A percentile compares a stretch with the other conserved stretches of the same genome.
Conservation (phyloP, 208 protist species). For the Acanthamoeba pearcei region DNA sequence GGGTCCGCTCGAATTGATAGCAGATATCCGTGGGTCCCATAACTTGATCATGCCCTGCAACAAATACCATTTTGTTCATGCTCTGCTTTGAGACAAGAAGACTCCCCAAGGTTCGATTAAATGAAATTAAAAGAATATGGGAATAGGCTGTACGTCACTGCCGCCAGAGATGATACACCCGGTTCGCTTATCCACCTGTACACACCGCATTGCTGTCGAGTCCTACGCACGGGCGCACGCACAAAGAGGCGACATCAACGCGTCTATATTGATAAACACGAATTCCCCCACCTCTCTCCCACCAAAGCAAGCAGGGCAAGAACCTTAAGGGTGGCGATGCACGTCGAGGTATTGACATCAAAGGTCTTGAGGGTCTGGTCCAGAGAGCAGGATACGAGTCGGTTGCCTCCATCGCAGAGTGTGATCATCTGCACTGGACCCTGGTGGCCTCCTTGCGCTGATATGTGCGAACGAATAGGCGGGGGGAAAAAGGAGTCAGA, state of each 20-base stretch:
- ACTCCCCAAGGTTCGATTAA: too few species aligned
- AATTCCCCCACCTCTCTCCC: too few species aligned
- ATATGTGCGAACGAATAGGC: neutral
- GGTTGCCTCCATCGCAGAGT: slow-evolving; percentile 9
- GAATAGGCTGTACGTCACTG: slow-evolving; percentile 11
- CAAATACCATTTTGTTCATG: neutral
- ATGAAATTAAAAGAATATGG: neutral
- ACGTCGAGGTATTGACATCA: neutral
- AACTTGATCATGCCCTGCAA: slow-evolving; percentile 41
- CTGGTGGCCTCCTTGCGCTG: slow-evolving; percentile 29
- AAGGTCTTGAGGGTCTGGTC: slow-evolving; percentile 61
- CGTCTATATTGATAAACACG: neutral
- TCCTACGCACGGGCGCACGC: neutral
- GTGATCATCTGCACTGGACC: slow-evolving; percentile 38
- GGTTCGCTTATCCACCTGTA: slow-evolving; percentile 17
- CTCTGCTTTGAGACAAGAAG: neutral
- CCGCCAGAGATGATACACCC: slow-evolving; percentile 50
- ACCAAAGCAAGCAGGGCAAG: neutral
- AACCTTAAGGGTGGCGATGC: slow-evolving; percentile 30
- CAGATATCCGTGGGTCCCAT: slow-evolving; percentile 31
- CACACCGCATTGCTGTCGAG: neutral
- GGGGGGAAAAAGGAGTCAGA: neutral
- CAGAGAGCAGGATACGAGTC: slow-evolving; percentile 7
- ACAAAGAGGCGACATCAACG: neutral
- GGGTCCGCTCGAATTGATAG: neutral